Base-by-base conservation (phyloP, 345 rosid species). In the Moricandia moricandioides region DNA sequence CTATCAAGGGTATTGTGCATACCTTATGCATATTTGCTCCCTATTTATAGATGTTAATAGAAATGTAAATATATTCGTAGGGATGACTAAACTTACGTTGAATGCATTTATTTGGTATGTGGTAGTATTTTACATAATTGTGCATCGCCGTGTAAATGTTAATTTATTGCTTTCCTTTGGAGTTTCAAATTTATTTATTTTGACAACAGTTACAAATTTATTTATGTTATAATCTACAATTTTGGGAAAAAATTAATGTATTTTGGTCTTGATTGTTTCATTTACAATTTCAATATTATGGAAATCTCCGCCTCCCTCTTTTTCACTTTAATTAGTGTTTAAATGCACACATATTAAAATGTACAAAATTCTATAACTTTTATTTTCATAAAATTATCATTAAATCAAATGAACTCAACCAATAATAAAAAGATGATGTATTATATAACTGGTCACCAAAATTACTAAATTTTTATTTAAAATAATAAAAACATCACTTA, bases 21-120 rank as follows among this genome's bases (percentile, higher is more conserved):
- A 37, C 4, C 7, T 35, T n/a, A 37, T 9, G 13, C 43, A 37
- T 37, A 37, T 45, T 45, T n/a, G 11, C n/a, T 64, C 55, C 31
- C 21, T 54, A 73, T 73, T 64, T 63, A 63, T 72, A 52, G 30
- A 26, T 21, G 4, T 45, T 17, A 62, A 35, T 21, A 16, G 40
- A 45, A 55, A 29, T 6, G 2, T 58, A 24, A 26, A 6, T 57
- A 6, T 57, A 16, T 10, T 45, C 49, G 17, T 13, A 40, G 47
- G 47, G 14, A 40, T 40, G 47, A 12, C 6, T 27, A n/a, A 27
- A 27, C 29, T 27, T 27, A 3, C 49, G 16, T 43, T 43, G 14
- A 43, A 39, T 11, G 47, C 49, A 39, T 39, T 39, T 39, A 39
- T 10, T 39, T 39, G 45, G 45, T 39, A 39, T 10, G 45, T 39